These are phyloP conservation scores for Sanghuangporus baumii DNA, from an alignment of 1,284 basidiomycete genomes.

Conservation along the genomic window DNA sequence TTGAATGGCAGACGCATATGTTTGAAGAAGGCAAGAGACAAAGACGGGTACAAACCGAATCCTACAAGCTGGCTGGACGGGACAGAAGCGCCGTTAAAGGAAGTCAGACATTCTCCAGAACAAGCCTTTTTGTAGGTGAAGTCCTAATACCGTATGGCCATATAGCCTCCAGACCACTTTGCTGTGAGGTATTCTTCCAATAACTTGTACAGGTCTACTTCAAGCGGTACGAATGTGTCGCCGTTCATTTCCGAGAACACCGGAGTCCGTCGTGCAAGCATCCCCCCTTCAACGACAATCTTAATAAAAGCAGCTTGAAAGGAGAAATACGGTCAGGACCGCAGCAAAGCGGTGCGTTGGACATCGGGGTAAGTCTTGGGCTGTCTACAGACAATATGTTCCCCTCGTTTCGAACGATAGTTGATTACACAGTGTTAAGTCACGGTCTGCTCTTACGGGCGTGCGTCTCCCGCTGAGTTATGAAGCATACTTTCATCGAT, in stretches of 20 bases:
- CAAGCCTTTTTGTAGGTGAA: not conserved
- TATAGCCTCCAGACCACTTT: not conserved
- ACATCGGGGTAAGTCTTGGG: too few species aligned
- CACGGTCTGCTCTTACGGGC: too few species aligned
- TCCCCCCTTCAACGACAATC: too few species aligned
- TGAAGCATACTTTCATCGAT: too few species aligned
- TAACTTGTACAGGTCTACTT: not conserved
- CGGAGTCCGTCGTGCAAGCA: not conserved
- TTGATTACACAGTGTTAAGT: too few species aligned
- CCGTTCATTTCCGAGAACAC: not conserved
- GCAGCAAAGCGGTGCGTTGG: too few species aligned
- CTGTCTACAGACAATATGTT: too few species aligned
- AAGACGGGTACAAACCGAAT: not conserved
- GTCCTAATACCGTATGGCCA: not conserved
- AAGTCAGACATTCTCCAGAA: not conserved
- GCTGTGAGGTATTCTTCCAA: not conserved
- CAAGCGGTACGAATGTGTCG: not conserved
- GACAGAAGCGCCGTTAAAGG: not conserved
- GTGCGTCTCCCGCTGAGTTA: too few species aligned
- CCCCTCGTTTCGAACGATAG: too few species aligned
- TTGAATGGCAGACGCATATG: not conserved
- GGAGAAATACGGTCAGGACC: too few species aligned
- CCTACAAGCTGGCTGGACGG: not conserved
- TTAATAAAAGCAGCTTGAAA: too few species aligned
- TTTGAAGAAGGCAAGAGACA: not conserved